phyloP scores from a whole-genome alignment of 2,329 filamentous ascomycete species.

The Ascochyta lentis region DNA sequence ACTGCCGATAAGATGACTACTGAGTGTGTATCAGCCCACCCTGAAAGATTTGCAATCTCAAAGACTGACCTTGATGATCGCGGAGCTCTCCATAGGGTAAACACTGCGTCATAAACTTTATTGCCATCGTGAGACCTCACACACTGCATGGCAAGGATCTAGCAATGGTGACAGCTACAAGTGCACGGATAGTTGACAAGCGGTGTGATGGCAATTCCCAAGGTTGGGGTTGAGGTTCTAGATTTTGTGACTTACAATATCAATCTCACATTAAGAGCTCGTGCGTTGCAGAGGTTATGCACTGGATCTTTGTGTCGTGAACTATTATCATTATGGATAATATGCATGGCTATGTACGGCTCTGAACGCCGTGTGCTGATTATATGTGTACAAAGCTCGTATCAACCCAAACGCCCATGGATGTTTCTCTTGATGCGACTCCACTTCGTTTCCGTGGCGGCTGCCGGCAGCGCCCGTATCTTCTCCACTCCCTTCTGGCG shows the following conservation, averaged over 20 bases:
- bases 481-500: conserved; percentile 36
- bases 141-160: neutral
- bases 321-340: conserved; percentile 8
- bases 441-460: conserved; percentile 12
- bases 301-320: neutral
- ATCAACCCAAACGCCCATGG: conserved; percentile 21
- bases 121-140: neutral
- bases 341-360: neutral
- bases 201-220: neutral
- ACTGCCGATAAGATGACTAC: neutral
- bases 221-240: neutral
- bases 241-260: neutral
- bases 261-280: neutral
- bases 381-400: neutral
- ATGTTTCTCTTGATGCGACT: conserved; percentile 20
- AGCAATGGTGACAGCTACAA: neutral
- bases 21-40: neutral
- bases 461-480: conserved; percentile 28
- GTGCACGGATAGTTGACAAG: neutral
- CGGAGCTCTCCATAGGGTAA: conserved; percentile 1
- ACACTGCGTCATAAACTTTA: conserved; percentile 7
- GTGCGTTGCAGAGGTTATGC: neutral
- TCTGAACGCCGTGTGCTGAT: neutral
- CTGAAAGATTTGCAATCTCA: conserved; percentile 6
- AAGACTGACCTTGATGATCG: conserved; percentile 6